Evolutionary conservation across 83 land plant species (phyloP).

Genomic region (Picea mariana): DNA sequence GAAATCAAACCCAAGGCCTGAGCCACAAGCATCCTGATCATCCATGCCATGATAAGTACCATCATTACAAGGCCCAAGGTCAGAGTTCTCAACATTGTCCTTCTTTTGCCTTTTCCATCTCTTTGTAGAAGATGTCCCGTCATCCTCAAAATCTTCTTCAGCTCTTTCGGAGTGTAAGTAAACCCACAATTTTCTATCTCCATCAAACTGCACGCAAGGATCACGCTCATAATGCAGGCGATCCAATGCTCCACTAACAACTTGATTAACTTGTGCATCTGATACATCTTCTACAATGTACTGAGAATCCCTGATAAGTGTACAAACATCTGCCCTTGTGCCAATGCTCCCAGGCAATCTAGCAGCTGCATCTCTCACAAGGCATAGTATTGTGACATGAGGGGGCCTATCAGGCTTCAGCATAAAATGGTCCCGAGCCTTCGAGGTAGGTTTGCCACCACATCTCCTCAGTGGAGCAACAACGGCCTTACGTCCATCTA

Average conservation of each 20-base stretch:
- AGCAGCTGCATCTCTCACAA: conserved; percentile 98
- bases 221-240: conserved; percentile 97
- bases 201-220: conserved; percentile 96
- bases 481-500: conserved; percentile 92
- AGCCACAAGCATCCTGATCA: conserved; percentile 29
- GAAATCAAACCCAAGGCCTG: conserved; percentile 38
- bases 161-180: conserved; percentile 92
- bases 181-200: conserved; percentile 95
- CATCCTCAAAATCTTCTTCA: conserved; percentile 99
- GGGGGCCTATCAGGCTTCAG: conserved; percentile 95
- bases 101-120: conserved; percentile 96
- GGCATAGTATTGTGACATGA: conserved; percentile 96
- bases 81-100: conserved; percentile 57
- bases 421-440: conserved; percentile 98
- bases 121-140: conserved; percentile 98
- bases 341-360: conserved; percentile 97
- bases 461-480: conserved; percentile 97
- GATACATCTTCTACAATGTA: conserved; percentile 93
- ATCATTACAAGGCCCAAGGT: conserved; percentile 37
- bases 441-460: conserved; percentile 97
- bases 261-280: conserved; percentile 93
- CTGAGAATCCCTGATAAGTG: conserved; percentile 95
- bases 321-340: conserved; percentile 99
- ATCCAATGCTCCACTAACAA: conserved; percentile 98
- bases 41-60: conserved; percentile 32